Evolutionary conservation across 208 protist genomes (phyloP), one percentile per base, ranked within the genome.

Genomic region (Endotrypanum monterogeii): DNA sequence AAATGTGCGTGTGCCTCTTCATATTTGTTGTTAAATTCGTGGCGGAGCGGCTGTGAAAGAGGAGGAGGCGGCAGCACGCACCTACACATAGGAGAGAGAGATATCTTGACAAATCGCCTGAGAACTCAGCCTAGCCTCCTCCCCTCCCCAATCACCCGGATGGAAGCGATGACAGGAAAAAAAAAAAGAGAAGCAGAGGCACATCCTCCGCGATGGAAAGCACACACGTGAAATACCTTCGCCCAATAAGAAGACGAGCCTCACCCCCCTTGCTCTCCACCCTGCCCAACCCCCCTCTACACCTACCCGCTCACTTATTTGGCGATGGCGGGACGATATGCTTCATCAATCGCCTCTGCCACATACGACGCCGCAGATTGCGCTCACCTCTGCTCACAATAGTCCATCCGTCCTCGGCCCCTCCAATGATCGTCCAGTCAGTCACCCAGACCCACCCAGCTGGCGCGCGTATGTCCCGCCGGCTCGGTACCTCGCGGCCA

Each of bases 291-390:
- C 57, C 28, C 37, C 12, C 11, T 65, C 58, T 16, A 16, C 58
- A 51, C 61, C 41, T 14, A n/a, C 14, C 32, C 32, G 37, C 63
- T 68, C 54, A 68, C 28, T 18, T 39, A 46, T 51, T 39, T 18
- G 37, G 25, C 28, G 62, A n/a, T 18, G 32, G 20, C 20, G 66
- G 39, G 35, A 39, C 25, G 20, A 9, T 16, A 30, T 23, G 56
- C 68, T 83, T 83, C 61, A 75, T 58, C 32, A 89, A 56, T 0
- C 62, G 67, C 25, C 91, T 89, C 56, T 79, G 82, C 91, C 91
- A 95, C 72, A 78, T 73, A 18, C 91, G 88, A 1, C 91, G 91
- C 44, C 91, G 88, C 69, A 95, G 44, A 30, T 65, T 86, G 68
- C 65, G 50, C 52, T 80, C 71, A 25, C 57, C 65, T 20, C 82